Percentiles rank a stretch among this genome's conserved stretches.
Evolutionary conservation across 495 filamentous ascomycete genomes (phyloP).

Genomic region (Aspergillus bertholletiae): DNA sequence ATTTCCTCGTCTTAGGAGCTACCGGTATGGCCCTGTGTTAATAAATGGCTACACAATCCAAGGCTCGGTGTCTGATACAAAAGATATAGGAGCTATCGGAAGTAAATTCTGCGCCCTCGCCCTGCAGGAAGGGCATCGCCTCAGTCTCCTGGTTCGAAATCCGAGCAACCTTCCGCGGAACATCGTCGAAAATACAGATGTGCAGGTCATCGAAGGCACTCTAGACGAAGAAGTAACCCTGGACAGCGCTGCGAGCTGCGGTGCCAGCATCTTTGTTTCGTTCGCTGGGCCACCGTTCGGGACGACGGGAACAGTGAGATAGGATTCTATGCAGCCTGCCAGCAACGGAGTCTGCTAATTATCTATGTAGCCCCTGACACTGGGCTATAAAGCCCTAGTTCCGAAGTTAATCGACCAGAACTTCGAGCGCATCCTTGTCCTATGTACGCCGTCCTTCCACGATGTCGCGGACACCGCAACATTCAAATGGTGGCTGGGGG

Average conservation of each 20-base stretch:
- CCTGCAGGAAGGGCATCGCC: constrained; percentile 3
- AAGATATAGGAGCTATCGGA: constrained; percentile 1
- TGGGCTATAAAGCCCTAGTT: constrained; percentile 4
- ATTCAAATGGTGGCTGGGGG: constrained; percentile 8
- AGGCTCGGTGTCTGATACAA: too few relatives aligned
- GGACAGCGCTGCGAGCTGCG: constrained; percentile 5
- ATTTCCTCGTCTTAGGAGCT: too few relatives aligned
- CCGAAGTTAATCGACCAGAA: constrained; percentile 3
- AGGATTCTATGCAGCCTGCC: not conserved
- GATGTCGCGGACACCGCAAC: not conserved
- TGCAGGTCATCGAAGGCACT: too few relatives aligned
- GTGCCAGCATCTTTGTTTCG: constrained; percentile 11
- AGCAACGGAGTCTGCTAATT: too few relatives aligned
- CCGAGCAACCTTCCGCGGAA: too few relatives aligned
- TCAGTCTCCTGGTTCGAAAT: not conserved
- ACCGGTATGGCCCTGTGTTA: too few relatives aligned
- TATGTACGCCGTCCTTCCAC: constrained; percentile 11
- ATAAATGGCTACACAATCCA: too few relatives aligned
- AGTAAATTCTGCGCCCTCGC: constrained; percentile 11
- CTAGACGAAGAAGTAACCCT: not conserved
- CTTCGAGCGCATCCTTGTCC: constrained; percentile 8
- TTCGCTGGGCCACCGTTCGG: constrained; percentile 12
- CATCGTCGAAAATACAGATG: too few relatives aligned
- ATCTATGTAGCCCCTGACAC: constrained; percentile 4
- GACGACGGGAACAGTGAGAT: constrained; percentile 7